Evolutionary conservation across 352 stramenopile genomes (phyloP), one percentile per base, ranked within the genome.

Genomic region (Phytophthora uliginosa): DNA sequence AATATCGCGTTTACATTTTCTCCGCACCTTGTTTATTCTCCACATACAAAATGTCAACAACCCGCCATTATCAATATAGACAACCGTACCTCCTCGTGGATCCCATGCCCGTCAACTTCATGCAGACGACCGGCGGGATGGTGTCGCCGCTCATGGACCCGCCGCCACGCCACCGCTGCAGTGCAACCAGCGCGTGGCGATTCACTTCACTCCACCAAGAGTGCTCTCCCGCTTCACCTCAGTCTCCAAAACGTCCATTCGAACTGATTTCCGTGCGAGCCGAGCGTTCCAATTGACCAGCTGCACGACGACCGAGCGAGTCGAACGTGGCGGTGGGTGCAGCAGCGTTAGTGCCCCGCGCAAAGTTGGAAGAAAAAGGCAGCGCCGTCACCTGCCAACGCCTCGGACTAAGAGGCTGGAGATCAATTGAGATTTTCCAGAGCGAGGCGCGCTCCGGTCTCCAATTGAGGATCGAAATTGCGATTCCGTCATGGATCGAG

Each of bases 351-450:
- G 70, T 77, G 64, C 70, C 31, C 31, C 63, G 26, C 57, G 31
- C 24, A 55, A 68, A 74, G 57, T 66, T 68, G 71, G 71, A 74
- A 74, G 71, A 75, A 69, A 77, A 74, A 75, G 66, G 28, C 71
- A 75, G 59, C 66, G 34, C 13, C 28, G 33, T 61, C 63, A 77
- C 58, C 64, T 52, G 66, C 47, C 58, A 73, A 64, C 17, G 42
- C 42, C 17, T 13, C 42, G 36, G 58, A 69, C 64, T 77, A 69
- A 66, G 33, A 26, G 40, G 42, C 18, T 50, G 31, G 34, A 15
- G 52, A 60, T 66, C 65, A 73, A 63, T 73, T 69, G 66, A n/a
- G 66, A 73, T 47, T 59, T 68, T 60, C 36, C 22, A 40, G 10
- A 34, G 50, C 28, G n/a, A 7, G 13, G 20, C 48, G 36, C 22